Evolutionary conservation across 208 protist species (phyloP), one percentile per base, ranked within the genome.

Genomic region (Acanthamoeba culbertsoni): DNA sequence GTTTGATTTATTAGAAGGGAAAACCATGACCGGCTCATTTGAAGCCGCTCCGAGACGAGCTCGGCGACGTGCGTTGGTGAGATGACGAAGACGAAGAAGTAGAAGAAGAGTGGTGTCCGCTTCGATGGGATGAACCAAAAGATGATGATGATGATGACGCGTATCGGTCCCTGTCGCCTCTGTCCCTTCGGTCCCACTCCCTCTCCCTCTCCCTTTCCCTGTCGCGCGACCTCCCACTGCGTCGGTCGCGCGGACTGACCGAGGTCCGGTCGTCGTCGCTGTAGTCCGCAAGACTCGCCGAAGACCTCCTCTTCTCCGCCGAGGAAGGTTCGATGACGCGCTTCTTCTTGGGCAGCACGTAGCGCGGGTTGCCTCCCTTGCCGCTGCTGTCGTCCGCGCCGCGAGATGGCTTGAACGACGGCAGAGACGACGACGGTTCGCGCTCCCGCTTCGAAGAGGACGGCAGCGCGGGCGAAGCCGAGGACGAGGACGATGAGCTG

Each of bases 261-360:
- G n/a, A 18, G 20, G 14, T 62, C 26, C 43, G 26, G 18, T 45
- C 31, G 40, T 92, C 59, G 14, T 79, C 59, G 31, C 42, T 43
- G 31, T 43, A 16, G 31, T 86, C 43, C 20, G 2, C 31, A 8
- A 51, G 7, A 28, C 26, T 40, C 43, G 18, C 71, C 2, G n/a
- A 7, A 37, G 20, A 20, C 6, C 73, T 20, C 43, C 55, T 84
- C 26, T 20, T 26, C 71, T 46, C 45, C 28, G 28, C 62, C 0
- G 88, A 20, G 4, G 86, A 45, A 6, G 42, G 37, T 4, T 92
- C 88, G 35, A 90, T 1, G 40, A 71, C 57, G 26, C 82, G 48
- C 42, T 90, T 90, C 28, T 90, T 90, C 42, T 90, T 90, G 53
- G 82, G 82, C 82, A 90, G 82, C 57, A 90, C 57, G 82, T 68